phyloP scores from a whole-genome alignment of 1,284 basidiomycete species.

The Entoloma clypeatum region DNA sequence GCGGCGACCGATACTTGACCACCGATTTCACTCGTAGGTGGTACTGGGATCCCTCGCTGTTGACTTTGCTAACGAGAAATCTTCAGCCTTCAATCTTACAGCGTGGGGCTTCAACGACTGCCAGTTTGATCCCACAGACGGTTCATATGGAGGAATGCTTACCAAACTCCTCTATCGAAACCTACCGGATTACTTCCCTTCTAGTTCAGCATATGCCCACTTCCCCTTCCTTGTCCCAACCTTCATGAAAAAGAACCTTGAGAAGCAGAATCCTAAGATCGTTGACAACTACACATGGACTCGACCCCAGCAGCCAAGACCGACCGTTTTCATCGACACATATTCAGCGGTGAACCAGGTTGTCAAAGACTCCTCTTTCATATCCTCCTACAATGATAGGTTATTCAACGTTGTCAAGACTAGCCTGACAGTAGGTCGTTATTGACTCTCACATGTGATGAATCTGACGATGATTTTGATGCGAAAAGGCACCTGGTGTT shows the following conservation, averaged over 20 bases:
- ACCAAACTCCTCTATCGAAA: constrained; percentile 69
- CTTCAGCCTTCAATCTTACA: constrained; percentile 66
- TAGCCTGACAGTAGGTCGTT: constrained; percentile 17
- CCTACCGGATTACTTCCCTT: constrained; percentile 65
- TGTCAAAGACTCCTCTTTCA: constrained; percentile 30
- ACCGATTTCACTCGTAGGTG: constrained; percentile 65
- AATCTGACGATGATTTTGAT: too few relatives aligned
- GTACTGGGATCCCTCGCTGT: neutral
- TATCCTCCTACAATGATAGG: constrained; percentile 30
- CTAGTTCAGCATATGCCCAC: constrained; percentile 55
- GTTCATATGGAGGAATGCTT: constrained; percentile 70
- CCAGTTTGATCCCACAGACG: constrained; percentile 58
- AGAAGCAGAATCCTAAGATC: constrained; percentile 17
- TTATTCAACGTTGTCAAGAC: constrained; percentile 22
- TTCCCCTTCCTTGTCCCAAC: constrained; percentile 62
- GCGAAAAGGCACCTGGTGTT: neutral
- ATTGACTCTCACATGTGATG: too few relatives aligned
- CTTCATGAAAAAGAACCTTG: constrained; percentile 38
- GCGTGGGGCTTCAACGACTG: constrained; percentile 75
- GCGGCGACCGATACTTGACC: constrained; percentile 80
- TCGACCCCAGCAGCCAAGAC: constrained; percentile 31
- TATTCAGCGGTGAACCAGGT: constrained; percentile 36
- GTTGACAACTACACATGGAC: constrained; percentile 47
- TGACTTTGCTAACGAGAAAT: constrained; percentile 2
- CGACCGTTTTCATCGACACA: constrained; percentile 27